Evolutionary conservation across 176 grass and related monocot genomes (phyloP).

Genomic region (Carex littledalei): DNA sequence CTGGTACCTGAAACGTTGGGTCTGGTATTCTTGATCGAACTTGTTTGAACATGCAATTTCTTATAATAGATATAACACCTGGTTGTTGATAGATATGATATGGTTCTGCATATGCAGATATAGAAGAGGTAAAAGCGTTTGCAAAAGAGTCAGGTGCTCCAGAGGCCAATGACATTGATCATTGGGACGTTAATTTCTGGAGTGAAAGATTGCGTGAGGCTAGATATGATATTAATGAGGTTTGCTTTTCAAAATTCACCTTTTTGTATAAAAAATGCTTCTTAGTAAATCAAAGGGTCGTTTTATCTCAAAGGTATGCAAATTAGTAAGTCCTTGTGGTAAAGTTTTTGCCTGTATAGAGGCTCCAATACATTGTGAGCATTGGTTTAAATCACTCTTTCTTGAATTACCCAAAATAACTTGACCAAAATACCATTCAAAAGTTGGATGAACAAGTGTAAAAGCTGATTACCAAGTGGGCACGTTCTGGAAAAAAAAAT

Average conservation of each 20-base stretch:
- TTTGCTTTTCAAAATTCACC: slow-evolving; percentile 14
- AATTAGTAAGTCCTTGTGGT: not conserved
- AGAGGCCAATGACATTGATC: slow-evolving; percentile 70
- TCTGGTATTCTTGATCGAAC: not conserved
- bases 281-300: not conserved
- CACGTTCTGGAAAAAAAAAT: not conserved
- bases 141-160: slow-evolving; percentile 58
- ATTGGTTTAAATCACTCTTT: not conserved
- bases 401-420: not conserved
- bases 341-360: not conserved
- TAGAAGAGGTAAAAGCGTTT: slow-evolving; percentile 70
- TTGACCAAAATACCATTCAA: not conserved
- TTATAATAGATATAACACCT: no score
- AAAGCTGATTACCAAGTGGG: not conserved
- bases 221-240: slow-evolving; percentile 97
- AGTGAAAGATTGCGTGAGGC: slow-evolving; percentile 86
- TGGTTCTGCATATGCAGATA: slow-evolving; percentile 42
- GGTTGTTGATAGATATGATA: not conserved
- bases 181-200: slow-evolving; percentile 88
- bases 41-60: not conserved
- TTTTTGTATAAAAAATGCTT: not conserved
- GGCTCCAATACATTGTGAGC: not conserved
- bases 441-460: not conserved
- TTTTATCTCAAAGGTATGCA: not conserved
- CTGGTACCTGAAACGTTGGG: not conserved